Evolutionary conservation across 1,284 basidiomycete genomes (phyloP).

Genomic region (Ustanciosporium gigantosporum): DNA sequence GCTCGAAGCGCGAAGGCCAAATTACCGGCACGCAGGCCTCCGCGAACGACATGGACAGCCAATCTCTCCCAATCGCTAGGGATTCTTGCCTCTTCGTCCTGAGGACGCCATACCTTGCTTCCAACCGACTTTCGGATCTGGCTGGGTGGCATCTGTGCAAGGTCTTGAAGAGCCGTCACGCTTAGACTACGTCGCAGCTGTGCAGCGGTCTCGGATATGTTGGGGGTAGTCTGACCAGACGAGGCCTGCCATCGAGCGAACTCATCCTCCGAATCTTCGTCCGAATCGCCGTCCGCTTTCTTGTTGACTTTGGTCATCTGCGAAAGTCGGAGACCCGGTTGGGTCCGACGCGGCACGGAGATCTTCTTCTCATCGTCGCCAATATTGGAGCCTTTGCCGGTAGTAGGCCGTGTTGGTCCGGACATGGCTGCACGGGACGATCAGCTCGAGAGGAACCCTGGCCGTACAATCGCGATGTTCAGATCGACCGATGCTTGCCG

Average conservation of each 20-base stretch:
- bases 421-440: no score
- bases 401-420: no score
- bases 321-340: slow-evolving; percentile 16
- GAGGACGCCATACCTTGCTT: slow-evolving; percentile 57
- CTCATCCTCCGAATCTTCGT: slow-evolving; percentile 40
- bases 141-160: slow-evolving; percentile 45
- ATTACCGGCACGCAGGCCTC: slow-evolving; percentile 50
- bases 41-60: slow-evolving; percentile 51
- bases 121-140: slow-evolving; percentile 50
- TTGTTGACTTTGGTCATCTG: slow-evolving; percentile 34
- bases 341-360: slow-evolving; percentile 8
- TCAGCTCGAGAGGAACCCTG: no score
- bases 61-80: slow-evolving; percentile 58
- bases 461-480: no score
- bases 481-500: no score
- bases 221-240: slow-evolving; percentile 51
- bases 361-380: neutral
- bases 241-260: slow-evolving; percentile 17
- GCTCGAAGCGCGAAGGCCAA: slow-evolving; percentile 53
- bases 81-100: slow-evolving; percentile 52
- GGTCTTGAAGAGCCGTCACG: slow-evolving; percentile 49
- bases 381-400: no score
- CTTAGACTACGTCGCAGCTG: slow-evolving; percentile 53
- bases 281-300: slow-evolving; percentile 7
- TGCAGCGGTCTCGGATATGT: slow-evolving; percentile 51